A percentile compares a stretch with the other conserved stretches of the same genome.
Evolutionary conservation across 2,329 filamentous ascomycete species (phyloP).

Genomic region (Neonectria faginata): DNA sequence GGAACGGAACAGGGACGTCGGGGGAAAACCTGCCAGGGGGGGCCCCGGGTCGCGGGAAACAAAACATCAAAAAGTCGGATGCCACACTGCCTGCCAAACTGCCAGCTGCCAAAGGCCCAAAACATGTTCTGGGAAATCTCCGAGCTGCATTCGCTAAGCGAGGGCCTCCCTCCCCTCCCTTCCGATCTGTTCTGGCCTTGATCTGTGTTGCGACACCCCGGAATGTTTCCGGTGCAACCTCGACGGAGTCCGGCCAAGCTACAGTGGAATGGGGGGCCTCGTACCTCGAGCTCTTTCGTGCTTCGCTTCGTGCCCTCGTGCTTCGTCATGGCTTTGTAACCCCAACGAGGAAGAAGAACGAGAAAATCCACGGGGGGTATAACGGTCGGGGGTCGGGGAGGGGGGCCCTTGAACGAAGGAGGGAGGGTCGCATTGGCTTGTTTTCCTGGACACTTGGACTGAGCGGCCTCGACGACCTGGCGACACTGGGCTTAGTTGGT

Average conservation of each 20-base stretch:
- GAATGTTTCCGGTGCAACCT: conserved; percentile 32
- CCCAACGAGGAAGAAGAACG: conserved; percentile 8
- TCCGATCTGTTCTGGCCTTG: conserved; percentile 39
- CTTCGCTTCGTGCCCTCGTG: not conserved
- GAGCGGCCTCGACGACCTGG: conserved; percentile 31
- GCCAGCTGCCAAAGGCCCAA: conserved; percentile 20
- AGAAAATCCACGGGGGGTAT: conserved; percentile 37
- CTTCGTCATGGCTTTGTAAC: conserved; percentile 46
- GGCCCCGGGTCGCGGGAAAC: conserved; percentile 12
- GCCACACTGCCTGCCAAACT: not conserved
- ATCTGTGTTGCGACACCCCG: conserved; percentile 35
- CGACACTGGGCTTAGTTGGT: conserved; percentile 29
- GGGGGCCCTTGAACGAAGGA: not conserved
- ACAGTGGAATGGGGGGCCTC: conserved; percentile 4
- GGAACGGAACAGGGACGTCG: not conserved
- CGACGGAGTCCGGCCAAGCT: conserved; percentile 20
- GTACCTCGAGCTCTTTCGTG: not conserved
- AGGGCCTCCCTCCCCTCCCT: conserved; percentile 17
- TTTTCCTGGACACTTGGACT: conserved; percentile 23
- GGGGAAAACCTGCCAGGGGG: conserved; percentile 27
- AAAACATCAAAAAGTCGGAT: conserved; percentile 6
- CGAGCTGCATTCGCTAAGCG: conserved; percentile 44
- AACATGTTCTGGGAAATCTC: conserved; percentile 43
- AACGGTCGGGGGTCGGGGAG: conserved; percentile 17
- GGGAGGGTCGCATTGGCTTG: conserved; percentile 40